Percentiles rank a stretch among this genome's conserved stretches.
Conservation (phyloP, 371 early-diverging fungal genomes). For the Massospora cicadina region DNA sequence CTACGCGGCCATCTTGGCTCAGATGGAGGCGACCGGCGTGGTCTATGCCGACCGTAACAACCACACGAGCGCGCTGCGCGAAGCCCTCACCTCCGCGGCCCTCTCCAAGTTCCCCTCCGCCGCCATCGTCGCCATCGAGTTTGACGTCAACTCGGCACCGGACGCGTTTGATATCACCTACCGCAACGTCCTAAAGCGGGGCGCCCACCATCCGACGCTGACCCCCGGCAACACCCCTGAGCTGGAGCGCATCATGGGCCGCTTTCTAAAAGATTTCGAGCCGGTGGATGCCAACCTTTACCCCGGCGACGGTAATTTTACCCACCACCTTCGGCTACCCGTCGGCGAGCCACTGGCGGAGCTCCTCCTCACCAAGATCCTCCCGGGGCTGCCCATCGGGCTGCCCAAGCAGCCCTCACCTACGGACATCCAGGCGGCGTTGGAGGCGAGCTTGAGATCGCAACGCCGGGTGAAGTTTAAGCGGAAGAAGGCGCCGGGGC, state of each 20-base stretch:
- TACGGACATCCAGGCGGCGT: background rate
- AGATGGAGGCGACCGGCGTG: background rate
- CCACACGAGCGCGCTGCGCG: background rate
- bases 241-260: background rate
- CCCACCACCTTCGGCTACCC: background rate
- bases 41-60: conserved; percentile 7
- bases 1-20: background rate
- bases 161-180: background rate
- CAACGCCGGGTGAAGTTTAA: background rate
- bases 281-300: background rate
- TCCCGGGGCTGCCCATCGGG: background rate
- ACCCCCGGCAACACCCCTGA: background rate
- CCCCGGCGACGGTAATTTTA: background rate
- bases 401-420: background rate
- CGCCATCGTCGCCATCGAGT: background rate
- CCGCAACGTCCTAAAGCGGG: conserved; percentile 1
- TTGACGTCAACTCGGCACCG: background rate
- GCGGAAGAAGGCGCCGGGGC: background rate
- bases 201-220: conserved; percentile 3
- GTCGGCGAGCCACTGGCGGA: background rate
- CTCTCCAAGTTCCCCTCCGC: background rate
- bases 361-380: background rate
- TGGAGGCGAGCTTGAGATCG: background rate
- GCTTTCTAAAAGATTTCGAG: background rate
- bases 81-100: background rate